phyloP scores from a whole-genome alignment of 2,329 filamentous ascomycete genomes.

The Calonectria naviculata region DNA sequence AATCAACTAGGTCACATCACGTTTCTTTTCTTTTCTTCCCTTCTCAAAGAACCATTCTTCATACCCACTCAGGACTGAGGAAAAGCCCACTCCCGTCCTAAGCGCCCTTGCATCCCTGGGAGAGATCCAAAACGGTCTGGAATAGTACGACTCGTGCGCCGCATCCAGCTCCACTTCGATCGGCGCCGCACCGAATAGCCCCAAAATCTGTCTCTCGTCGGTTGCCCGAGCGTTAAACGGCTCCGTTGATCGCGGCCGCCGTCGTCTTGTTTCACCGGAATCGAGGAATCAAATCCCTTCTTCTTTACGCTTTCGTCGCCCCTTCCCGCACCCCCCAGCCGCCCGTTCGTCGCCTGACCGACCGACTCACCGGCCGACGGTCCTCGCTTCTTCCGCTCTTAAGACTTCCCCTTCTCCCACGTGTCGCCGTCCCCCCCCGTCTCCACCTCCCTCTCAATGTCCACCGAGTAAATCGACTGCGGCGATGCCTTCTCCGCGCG shows the following conservation, averaged over 20 bases:
- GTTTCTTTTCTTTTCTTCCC: not conserved
- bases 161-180: constrained; percentile 16
- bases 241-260: not conserved
- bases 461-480: constrained; percentile 1
- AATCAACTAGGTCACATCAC: not conserved
- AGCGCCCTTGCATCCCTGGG: constrained; percentile 14
- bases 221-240: constrained; percentile 6
- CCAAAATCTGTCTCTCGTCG: constrained; percentile 8
- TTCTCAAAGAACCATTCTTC: not conserved
- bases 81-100: not conserved
- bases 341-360: not conserved
- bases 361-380: not conserved
- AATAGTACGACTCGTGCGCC: constrained; percentile 20
- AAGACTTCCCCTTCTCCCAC: not conserved
- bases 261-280: not conserved
- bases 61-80: not conserved
- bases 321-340: not conserved
- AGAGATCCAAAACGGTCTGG: constrained; percentile 12
- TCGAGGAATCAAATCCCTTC: not conserved
- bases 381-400: not conserved
- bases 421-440: not conserved
- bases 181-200: constrained; percentile 17
- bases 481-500: constrained; percentile 31
- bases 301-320: not conserved
- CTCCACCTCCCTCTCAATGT: constrained; percentile 14